A percentile compares a stretch with the other conserved stretches of the same genome.
These are phyloP conservation scores for Trametes gibbosa DNA, from an alignment of 768 basidiomycete species.

Conservation along the genomic window DNA sequence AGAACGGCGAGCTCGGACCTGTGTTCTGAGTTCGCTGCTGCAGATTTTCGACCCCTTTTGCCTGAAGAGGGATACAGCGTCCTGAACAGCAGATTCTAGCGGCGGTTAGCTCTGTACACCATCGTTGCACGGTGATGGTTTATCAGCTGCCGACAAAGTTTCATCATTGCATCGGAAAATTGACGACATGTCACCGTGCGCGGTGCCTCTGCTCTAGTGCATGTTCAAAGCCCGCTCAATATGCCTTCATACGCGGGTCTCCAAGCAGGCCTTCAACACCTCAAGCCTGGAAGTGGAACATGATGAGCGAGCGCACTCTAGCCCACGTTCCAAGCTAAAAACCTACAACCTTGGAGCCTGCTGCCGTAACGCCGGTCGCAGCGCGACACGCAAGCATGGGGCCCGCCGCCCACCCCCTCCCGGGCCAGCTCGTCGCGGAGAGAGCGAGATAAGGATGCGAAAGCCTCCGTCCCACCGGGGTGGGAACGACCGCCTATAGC, in stretches of 20 bases:
- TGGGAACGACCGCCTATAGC: conserved; percentile 6
- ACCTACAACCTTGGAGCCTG: not conserved
- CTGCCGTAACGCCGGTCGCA: too few species aligned
- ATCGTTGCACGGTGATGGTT: not conserved
- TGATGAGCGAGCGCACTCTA: not conserved
- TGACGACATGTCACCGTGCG: not conserved
- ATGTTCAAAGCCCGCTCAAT: not conserved
- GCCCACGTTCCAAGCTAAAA: conserved; percentile 10
- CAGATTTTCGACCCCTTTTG: not conserved
- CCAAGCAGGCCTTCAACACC: not conserved
- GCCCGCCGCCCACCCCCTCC: too few species aligned
- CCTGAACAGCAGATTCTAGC: not conserved
- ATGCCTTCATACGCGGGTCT: not conserved
- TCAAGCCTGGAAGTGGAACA: not conserved
- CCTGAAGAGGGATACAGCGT: not conserved
- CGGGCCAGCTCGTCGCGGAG: not conserved
- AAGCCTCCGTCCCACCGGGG: conserved; percentile 10
- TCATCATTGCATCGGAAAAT: not conserved
- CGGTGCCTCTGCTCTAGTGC: not conserved
- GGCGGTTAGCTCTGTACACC: not conserved
- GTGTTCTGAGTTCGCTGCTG: not conserved
- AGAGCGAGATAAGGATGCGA: not conserved
- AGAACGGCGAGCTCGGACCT: conserved; percentile 11
- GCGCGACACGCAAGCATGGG: too few species aligned
- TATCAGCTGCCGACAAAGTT: not conserved